These are phyloP conservation scores for Phoma sp. DNA, from an alignment of 2,329 filamentous ascomycete genomes.

Conservation along the genomic window DNA sequence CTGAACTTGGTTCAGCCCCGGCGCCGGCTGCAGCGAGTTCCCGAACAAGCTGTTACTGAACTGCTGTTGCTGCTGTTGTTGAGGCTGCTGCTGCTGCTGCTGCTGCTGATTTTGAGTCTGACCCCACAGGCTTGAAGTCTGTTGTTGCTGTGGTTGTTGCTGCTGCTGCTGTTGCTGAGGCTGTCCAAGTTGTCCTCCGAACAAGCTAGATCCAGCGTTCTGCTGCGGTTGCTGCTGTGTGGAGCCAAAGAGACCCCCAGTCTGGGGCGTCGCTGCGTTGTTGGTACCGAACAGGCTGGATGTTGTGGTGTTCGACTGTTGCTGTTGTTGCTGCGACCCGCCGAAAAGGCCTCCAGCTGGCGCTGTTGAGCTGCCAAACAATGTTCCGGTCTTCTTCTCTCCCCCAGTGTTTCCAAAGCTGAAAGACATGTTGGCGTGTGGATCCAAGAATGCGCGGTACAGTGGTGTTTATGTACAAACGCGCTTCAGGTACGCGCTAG, in stretches of 20 bases:
- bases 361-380: conserved; percentile 46
- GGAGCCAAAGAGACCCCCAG: conserved; percentile 33
- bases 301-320: conserved; percentile 44
- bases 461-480: conserved; percentile 8
- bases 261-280: conserved; percentile 18
- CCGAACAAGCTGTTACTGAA: conserved; percentile 51
- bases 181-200: conserved; percentile 24
- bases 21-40: conserved; percentile 40
- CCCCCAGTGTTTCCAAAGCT: conserved; percentile 36
- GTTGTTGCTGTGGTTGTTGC: conserved; percentile 31
- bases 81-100: conserved; percentile 49
- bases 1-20: conserved; percentile 35
- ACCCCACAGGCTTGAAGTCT: conserved; percentile 49
- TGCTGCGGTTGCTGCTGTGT: conserved; percentile 26
- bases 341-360: conserved; percentile 50
- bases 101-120: conserved; percentile 49
- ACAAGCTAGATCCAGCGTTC: conserved; percentile 25
- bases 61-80: conserved; percentile 50
- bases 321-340: conserved; percentile 44
- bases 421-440: conserved; percentile 36
- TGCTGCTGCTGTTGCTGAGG: conserved; percentile 25
- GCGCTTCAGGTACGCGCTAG: conserved; percentile 24
- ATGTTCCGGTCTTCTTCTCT: conserved; percentile 47
- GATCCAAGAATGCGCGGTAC: not conserved
- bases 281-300: conserved; percentile 29